Evolutionary conservation across 2,329 filamentous ascomycete species (phyloP), one percentile per base, ranked within the genome.

Genomic region (Penicillium sp.): DNA sequence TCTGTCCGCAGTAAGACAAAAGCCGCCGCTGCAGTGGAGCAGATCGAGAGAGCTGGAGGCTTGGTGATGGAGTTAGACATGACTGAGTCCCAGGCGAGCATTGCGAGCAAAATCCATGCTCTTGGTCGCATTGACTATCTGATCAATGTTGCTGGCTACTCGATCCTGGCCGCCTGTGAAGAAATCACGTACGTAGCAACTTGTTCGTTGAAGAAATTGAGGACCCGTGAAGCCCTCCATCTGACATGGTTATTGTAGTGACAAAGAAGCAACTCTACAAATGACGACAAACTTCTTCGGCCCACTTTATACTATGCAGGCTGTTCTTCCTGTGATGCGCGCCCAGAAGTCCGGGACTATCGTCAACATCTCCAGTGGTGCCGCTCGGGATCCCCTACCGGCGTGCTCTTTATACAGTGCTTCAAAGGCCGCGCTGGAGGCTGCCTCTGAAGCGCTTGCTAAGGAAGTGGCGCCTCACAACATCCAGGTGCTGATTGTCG

Each of bases 401-500:
- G 29, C 39, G 25, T 13, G 28, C 26, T 35, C 41, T 18, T 12
- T 33, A 25, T 25, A 29, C 40, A 32, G 18, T 25, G 27, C 28
- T 34, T 43, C 27, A 28, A 48, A 27, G 13, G 8, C 25, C 28
- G 71, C 68, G 0, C 54, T 74, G 1, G 71, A 74, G 52, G 69
- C 64, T 3, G 36, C 65, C 9, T 67, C 67, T 0, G 71, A 73
- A 46, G 53, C 65, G 0, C 51, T 73, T 2, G 57, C 66, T 1
- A 46, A 43, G 2, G 71, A 73, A 45, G 57, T 73, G 0, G 59
- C 58, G 6, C 52, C 59, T 0, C 66, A 72, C 45, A 59, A 61
- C 13, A 60, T 73, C 34, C 41, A 54, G 1, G 64, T 72, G 4
- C 54, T 74, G 12, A 57, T 73, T 34, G 66, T 73, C 2, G 67